phyloP scores from a whole-genome alignment of 2,329 filamentous ascomycete species.

The Amylocarpus encephaloides region DNA sequence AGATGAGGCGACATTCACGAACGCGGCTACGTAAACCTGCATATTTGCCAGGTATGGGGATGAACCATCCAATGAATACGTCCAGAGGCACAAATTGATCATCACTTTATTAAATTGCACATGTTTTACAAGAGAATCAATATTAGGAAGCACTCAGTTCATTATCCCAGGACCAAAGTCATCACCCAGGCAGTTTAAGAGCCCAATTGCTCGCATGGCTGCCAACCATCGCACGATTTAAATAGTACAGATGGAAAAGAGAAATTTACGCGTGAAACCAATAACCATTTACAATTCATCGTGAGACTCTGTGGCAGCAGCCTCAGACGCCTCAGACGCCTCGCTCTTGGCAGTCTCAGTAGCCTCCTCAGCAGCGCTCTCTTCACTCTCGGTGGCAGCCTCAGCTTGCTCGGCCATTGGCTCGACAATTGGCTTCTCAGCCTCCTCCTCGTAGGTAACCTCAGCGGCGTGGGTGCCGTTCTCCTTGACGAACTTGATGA shows the following conservation, averaged over 20 bases:
- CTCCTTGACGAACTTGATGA: slow-evolving; percentile 88
- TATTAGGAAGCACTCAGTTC: slow-evolving; percentile 3
- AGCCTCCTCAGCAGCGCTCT: slow-evolving; percentile 39
- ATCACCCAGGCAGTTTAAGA: slow-evolving; percentile 7
- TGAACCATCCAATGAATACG: too few species aligned
- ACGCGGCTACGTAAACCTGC: too few species aligned
- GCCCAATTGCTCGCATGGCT: slow-evolving; percentile 3
- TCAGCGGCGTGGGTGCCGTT: slow-evolving; percentile 85
- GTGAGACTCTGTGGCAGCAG: slow-evolving; percentile 41
- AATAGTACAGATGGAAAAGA: slow-evolving; percentile 24
- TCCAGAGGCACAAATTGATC: too few species aligned
- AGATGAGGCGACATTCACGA: too few species aligned
- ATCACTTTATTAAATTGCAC: background rate
- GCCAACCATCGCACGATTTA: slow-evolving; percentile 11
- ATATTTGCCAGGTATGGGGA: too few species aligned
- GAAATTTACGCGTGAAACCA: slow-evolving; percentile 9
- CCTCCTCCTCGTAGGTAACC: slow-evolving; percentile 50
- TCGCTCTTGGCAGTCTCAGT: slow-evolving; percentile 43
- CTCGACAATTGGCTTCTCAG: slow-evolving; percentile 35
- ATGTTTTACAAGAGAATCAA: background rate
- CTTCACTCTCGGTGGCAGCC: slow-evolving; percentile 33
- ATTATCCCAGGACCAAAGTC: slow-evolving; percentile 10
- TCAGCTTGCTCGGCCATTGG: slow-evolving; percentile 35
- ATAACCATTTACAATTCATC: slow-evolving; percentile 65
- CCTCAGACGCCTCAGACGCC: slow-evolving; percentile 41